Percentiles rank a stretch among this genome's conserved stretches.
These are phyloP conservation scores for Agastache rugosa DNA, from an alignment of 257 asterid genomes.

Conservation along the genomic window DNA sequence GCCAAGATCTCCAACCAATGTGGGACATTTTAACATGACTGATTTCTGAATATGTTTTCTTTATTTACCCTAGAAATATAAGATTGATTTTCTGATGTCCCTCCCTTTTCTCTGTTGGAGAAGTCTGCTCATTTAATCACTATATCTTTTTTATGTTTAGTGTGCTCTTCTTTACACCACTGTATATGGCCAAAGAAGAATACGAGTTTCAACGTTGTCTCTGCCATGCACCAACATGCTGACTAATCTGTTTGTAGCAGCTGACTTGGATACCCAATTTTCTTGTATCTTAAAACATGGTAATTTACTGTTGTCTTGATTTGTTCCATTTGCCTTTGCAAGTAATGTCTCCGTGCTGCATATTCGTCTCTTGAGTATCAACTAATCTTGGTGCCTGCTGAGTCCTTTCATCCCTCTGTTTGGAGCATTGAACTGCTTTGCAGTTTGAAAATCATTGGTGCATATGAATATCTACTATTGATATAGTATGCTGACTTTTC, in stretches of 20 bases:
- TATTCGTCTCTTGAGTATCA: slow-evolving; percentile 13
- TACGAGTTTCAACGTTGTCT: slow-evolving; percentile 87
- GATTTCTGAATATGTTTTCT: slow-evolving; percentile 17
- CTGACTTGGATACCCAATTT: slow-evolving; percentile 92
- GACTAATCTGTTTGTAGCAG: slow-evolving; percentile 81
- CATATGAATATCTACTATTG: slow-evolving; percentile 10
- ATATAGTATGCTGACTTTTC: slow-evolving; percentile 23
- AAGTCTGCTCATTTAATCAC: slow-evolving; percentile 36
- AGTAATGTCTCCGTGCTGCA: not conserved
- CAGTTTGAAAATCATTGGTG: not conserved
- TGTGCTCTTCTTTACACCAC: slow-evolving; percentile 98
- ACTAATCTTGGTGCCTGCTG: slow-evolving; percentile 19
- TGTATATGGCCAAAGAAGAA: slow-evolving; percentile 92
- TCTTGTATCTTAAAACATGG: slow-evolving; percentile 88
- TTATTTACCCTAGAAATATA: not conserved
- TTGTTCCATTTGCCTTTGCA: slow-evolving; percentile 1
- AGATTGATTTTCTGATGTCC: slow-evolving; percentile 9
- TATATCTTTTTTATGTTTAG: slow-evolving; percentile 48
- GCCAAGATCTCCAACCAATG: too few species aligned
- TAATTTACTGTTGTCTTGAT: slow-evolving; percentile 35
- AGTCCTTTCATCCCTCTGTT: slow-evolving; percentile 24
- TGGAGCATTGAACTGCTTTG: slow-evolving; percentile 4
- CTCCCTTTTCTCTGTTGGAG: slow-evolving; percentile 7
- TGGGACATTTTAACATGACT: too few species aligned
- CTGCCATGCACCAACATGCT: slow-evolving; percentile 85